Conservation (phyloP, 2,329 filamentous ascomycete genomes). For the Monosporascus sp. region DNA sequence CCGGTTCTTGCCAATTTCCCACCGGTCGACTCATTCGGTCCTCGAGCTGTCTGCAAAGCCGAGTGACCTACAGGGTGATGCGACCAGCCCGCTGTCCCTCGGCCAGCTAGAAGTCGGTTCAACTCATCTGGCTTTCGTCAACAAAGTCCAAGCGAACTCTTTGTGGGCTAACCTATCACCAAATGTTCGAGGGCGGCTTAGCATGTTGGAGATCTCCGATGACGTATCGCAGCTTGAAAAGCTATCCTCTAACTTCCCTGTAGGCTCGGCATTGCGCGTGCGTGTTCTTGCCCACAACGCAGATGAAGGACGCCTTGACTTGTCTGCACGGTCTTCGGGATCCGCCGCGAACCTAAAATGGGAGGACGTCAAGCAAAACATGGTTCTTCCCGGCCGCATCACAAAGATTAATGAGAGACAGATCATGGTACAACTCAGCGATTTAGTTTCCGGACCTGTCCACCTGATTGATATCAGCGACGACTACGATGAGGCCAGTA, state of each 20-base stretch:
- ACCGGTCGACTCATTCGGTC: conserved; percentile 74
- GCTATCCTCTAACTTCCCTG: conserved; percentile 72
- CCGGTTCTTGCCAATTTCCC: conserved; percentile 84
- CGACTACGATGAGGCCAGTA: conserved; percentile 76
- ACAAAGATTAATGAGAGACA: conserved; percentile 82
- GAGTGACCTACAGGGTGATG: conserved; percentile 50
- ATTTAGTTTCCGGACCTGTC: conserved; percentile 72
- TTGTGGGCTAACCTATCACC: conserved; percentile 91
- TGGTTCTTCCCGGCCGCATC: conserved; percentile 76
- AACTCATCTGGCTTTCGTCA: conserved; percentile 77
- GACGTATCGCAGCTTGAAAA: conserved; percentile 76
- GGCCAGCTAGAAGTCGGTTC: conserved; percentile 69
- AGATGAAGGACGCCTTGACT: conserved; percentile 70
- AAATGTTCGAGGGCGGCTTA: conserved; percentile 78
- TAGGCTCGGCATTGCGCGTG: conserved; percentile 83
- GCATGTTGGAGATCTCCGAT: conserved; percentile 78
- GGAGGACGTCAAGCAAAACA: conserved; percentile 67
- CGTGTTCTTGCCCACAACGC: conserved; percentile 71
- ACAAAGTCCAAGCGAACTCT: conserved; percentile 75
- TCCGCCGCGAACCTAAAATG: conserved; percentile 58
- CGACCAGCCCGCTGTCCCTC: conserved; percentile 54
- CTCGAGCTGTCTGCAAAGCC: conserved; percentile 83
- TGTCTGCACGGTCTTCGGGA: conserved; percentile 67
- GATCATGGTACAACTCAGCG: conserved; percentile 79
- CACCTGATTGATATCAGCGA: conserved; percentile 80